These are phyloP conservation scores for Clonostachys rhizophaga DNA, from an alignment of 2,329 filamentous ascomycete genomes.

Conservation along the genomic window DNA sequence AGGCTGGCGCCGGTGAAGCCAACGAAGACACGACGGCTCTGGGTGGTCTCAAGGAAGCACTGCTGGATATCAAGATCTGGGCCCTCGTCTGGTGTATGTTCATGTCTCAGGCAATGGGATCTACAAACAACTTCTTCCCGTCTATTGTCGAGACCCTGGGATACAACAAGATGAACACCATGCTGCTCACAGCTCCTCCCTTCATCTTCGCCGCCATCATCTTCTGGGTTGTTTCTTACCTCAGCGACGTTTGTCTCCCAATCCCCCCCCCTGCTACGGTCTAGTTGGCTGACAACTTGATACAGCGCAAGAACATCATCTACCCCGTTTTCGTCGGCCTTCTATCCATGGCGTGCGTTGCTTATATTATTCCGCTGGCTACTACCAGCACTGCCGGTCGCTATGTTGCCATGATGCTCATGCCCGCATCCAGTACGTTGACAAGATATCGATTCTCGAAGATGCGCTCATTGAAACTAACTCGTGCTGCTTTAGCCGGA, in stretches of 20 bases:
- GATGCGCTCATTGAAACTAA: no score
- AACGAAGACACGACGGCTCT: constrained; percentile 48
- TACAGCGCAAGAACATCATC: constrained; percentile 63
- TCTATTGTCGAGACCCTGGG: constrained; percentile 62
- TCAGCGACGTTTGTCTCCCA: constrained; percentile 37
- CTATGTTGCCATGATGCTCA: constrained; percentile 38
- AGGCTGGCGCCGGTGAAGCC: constrained; percentile 61
- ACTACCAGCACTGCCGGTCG: constrained; percentile 54
- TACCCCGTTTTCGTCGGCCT: constrained; percentile 62
- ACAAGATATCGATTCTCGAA: no score
- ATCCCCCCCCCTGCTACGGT: no score
- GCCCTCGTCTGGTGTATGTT: constrained; percentile 38
- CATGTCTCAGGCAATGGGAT: constrained; percentile 30
- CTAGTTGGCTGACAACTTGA: constrained; percentile 11
- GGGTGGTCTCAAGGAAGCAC: constrained; percentile 45
- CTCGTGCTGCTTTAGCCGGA: background rate
- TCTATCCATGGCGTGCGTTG: constrained; percentile 51
- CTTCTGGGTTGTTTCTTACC: constrained; percentile 53
- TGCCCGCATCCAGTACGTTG: constrained; percentile 23
- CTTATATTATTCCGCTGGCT: constrained; percentile 62
- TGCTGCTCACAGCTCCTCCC: constrained; percentile 60
- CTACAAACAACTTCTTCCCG: constrained; percentile 17
- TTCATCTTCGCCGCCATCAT: constrained; percentile 46
- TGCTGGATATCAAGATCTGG: constrained; percentile 54
- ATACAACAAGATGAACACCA: constrained; percentile 52